Evolutionary conservation across 176 grass and related monocot species (phyloP).

Genomic region (Thalia dealbata): DNA sequence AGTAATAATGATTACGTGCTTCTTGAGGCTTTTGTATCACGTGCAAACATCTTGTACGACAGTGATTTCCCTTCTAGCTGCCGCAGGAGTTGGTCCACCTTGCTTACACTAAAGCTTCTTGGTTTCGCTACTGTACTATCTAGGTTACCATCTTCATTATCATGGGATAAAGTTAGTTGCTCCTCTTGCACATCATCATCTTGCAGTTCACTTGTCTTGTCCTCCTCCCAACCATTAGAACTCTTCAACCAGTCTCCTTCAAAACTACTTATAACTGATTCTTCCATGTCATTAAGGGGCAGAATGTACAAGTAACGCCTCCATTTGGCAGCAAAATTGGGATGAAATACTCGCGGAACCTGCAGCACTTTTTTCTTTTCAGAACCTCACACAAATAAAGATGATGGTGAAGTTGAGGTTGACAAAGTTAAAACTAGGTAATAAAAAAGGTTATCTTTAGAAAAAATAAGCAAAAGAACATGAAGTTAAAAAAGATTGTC

Average conservation of each 20-base stretch:
- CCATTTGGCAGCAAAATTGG: conserved; percentile 95
- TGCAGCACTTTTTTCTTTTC: conserved; percentile 18
- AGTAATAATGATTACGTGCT: conserved; percentile 42
- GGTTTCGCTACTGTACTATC: conserved; percentile 16
- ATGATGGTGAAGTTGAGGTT: background rate
- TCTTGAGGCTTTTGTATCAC: conserved; percentile 80
- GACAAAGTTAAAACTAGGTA: background rate
- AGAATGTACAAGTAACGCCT: conserved; percentile 87
- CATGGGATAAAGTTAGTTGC: conserved; percentile 15
- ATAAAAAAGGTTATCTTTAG: no score
- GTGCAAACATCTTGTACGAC: conserved; percentile 91
- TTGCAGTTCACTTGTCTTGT: background rate
- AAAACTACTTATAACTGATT: conserved; percentile 16
- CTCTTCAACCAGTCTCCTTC: conserved; percentile 3
- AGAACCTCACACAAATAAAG: background rate
- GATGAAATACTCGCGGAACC: conserved; percentile 84
- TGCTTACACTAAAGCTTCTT: conserved; percentile 55
- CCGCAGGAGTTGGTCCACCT: conserved; percentile 64
- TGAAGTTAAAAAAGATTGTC: no score
- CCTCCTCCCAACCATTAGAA: background rate
- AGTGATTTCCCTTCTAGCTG: conserved; percentile 61
- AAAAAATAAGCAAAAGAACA: no score
- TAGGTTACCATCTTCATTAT: conserved; percentile 11
- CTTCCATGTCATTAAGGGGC: conserved; percentile 45
- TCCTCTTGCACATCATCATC: conserved; percentile 17